Conservation (phyloP, 805 yeast species). For the Candida pseudofarinosa region DNA sequence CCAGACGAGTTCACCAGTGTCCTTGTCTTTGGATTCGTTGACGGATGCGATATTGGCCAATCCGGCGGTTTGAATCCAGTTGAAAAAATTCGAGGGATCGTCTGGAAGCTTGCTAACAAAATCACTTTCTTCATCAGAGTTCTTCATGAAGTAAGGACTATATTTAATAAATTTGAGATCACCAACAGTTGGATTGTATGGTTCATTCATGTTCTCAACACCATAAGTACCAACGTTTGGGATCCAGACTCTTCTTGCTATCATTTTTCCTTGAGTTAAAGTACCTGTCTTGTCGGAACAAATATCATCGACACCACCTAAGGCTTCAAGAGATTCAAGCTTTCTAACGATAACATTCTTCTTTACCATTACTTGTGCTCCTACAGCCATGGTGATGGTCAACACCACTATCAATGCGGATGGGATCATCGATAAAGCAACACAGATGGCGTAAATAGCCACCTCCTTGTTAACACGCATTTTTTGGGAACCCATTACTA, state of each 20-base stretch:
- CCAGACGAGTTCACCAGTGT: constrained; percentile 30
- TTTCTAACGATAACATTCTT: constrained; percentile 35
- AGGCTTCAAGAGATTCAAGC: constrained; percentile 35
- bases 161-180: constrained; percentile 28
- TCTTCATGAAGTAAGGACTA: constrained; percentile 26
- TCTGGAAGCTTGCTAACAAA: constrained; percentile 27
- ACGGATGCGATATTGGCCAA: constrained; percentile 41
- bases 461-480: constrained; percentile 29
- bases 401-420: constrained; percentile 36
- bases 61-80: constrained; percentile 31
- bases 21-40: constrained; percentile 23
- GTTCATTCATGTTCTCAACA: constrained; percentile 30
- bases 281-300: constrained; percentile 42
- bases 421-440: constrained; percentile 39
- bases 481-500: constrained; percentile 35
- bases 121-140: constrained; percentile 33
- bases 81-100: constrained; percentile 17
- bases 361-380: constrained; percentile 35
- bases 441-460: constrained; percentile 39
- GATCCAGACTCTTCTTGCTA: constrained; percentile 33
- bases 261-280: constrained; percentile 36
- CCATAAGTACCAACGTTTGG: constrained; percentile 30
- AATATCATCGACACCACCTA: constrained; percentile 36
- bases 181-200: constrained; percentile 38
- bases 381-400: constrained; percentile 40